Evolutionary conservation across 495 filamentous ascomycete species (phyloP).

Genomic region (Tuber indicum): DNA sequence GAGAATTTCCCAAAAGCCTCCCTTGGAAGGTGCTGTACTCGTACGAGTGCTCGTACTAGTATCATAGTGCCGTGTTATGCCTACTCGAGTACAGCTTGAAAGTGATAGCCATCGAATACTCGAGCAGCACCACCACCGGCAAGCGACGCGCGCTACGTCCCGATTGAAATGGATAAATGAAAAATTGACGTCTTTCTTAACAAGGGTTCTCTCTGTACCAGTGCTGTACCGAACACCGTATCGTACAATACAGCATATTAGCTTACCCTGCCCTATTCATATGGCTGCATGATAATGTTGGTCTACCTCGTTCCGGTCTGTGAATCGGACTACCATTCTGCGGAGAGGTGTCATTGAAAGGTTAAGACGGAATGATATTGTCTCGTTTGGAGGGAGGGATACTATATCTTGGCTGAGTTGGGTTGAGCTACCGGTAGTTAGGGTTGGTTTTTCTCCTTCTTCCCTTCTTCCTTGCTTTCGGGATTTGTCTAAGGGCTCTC

Average conservation of each 20-base stretch:
- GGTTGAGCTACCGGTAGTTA: background rate
- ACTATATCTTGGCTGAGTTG: background rate
- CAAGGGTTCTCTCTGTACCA: no score
- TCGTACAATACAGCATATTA: no score
- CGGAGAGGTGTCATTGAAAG: background rate
- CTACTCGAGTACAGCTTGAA: no score
- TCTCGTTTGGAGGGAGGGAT: background rate
- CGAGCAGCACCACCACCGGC: background rate
- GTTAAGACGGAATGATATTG: background rate
- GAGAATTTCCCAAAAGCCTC: background rate
- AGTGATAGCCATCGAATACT: no score
- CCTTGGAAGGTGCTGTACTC: no score
- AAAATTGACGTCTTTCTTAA: background rate
- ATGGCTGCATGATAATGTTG: background rate
- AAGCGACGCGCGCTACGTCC: background rate
- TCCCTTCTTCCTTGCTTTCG: background rate
- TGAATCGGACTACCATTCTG: background rate
- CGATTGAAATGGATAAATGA: background rate
- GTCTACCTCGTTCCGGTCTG: background rate
- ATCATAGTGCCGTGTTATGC: no score
- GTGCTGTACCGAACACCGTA: no score
- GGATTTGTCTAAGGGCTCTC: background rate
- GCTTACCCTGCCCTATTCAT: no score
- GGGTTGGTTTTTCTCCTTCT: background rate
- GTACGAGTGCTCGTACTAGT: no score